A percentile compares a stretch with the other conserved stretches of the same genome.
phyloP scores from a whole-genome alignment of 116 monocot species.

The Iris pallida region DNA sequence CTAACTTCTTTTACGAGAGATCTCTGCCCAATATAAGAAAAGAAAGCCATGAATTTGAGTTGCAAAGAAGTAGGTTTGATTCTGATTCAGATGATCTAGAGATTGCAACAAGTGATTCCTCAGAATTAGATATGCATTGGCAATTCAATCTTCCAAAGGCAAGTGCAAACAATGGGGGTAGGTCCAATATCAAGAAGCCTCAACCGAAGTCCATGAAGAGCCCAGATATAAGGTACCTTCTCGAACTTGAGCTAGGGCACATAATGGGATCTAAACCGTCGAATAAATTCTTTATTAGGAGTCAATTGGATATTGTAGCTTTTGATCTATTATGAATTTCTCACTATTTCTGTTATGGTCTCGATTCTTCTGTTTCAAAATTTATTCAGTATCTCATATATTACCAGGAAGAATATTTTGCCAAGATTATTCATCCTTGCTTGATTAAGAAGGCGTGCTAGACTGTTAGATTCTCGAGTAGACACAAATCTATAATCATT shows the following conservation, averaged over 20 bases:
- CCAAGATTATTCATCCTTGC: no score
- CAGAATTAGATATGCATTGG: slow-evolving; percentile 67
- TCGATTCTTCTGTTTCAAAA: no score
- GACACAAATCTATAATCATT: no score
- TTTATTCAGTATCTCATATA: no score
- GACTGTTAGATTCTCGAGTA: no score
- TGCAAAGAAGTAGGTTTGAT: slow-evolving; percentile 32
- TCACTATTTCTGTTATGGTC: no score
- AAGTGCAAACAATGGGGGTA: slow-evolving; percentile 18
- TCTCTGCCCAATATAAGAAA: slow-evolving; percentile 41
- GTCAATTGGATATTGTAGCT: no score
- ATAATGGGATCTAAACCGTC: no score
- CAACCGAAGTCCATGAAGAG: slow-evolving; percentile 32
- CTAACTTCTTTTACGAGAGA: slow-evolving; percentile 60
- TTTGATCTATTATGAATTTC: no score
- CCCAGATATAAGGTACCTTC: slow-evolving; percentile 58
- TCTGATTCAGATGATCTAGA: slow-evolving; percentile 77
- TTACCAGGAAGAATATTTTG: no score
- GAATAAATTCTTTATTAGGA: no score
- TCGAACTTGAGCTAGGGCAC: not conserved
- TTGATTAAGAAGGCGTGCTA: no score
- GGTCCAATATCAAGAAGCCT: slow-evolving; percentile 53
- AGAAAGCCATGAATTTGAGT: slow-evolving; percentile 34
- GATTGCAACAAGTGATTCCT: slow-evolving; percentile 74
- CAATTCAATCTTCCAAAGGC: slow-evolving; percentile 49